Conservation (phyloP, 2,329 filamentous ascomycete species). For the Diaporthe ilicicola region DNA sequence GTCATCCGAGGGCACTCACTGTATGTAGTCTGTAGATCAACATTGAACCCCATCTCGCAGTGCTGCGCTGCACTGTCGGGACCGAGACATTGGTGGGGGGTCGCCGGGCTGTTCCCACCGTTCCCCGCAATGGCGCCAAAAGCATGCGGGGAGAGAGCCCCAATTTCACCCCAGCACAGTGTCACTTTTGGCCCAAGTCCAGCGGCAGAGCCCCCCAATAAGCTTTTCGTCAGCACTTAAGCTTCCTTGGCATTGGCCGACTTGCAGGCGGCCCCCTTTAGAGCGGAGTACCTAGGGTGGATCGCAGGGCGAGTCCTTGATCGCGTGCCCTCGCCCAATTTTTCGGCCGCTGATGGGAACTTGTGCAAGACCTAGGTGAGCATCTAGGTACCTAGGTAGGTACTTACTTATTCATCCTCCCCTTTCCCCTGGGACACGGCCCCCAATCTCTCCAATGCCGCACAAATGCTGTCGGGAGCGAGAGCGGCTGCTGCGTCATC, state of each 20-base stretch:
- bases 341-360: no score
- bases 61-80: no score
- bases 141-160: background rate
- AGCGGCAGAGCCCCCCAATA: background rate
- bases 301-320: background rate
- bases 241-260: background rate
- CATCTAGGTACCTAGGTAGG: no score
- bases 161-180: background rate
- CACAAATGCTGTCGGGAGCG: no score
- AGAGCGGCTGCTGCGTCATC: background rate
- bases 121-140: background rate
- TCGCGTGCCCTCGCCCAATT: no score
- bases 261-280: background rate
- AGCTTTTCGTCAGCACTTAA: constrained; percentile 8
- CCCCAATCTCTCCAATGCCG: no score
- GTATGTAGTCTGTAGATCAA: no score
- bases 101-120: background rate
- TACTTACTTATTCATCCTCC: background rate
- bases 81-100: background rate
- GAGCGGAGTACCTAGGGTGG: no score
- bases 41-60: no score
- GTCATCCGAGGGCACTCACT: no score
- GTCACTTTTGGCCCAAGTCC: background rate
- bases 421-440: no score
- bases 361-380: no score